Evolutionary conservation across 306 rosid species (phyloP).

Genomic region (Corylus heterophylla): DNA sequence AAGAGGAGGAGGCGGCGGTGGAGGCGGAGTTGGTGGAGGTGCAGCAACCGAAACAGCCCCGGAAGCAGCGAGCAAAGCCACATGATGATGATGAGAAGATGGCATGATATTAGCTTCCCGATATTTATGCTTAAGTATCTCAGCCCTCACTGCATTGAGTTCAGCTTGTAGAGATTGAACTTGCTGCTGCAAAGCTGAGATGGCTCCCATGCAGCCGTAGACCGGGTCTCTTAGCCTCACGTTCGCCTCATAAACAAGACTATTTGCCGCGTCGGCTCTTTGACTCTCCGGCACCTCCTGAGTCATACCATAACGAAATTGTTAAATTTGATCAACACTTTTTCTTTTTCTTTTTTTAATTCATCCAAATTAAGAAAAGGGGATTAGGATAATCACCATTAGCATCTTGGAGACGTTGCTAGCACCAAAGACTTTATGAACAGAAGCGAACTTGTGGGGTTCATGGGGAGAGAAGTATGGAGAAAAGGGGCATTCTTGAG

Average conservation of each 20-base stretch:
- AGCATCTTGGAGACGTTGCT: slow-evolving; percentile 99
- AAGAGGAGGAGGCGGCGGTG: slow-evolving; percentile 36
- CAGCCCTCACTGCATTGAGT: slow-evolving; percentile 70
- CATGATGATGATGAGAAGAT: slow-evolving; percentile 36
- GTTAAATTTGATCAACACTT: not conserved
- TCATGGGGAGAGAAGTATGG: slow-evolving; percentile 98
- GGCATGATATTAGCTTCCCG: slow-evolving; percentile 59
- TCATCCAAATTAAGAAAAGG: too few relatives aligned
- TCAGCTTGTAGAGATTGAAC: slow-evolving; percentile 85
- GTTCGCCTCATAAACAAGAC: slow-evolving; percentile 94
- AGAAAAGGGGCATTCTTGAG: slow-evolving; percentile 95
- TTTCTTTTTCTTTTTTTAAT: too few relatives aligned
- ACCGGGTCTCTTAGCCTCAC: slow-evolving; percentile 97
- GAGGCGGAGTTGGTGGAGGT: slow-evolving; percentile 45
- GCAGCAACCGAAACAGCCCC: slow-evolving; percentile 51
- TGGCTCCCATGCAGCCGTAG: slow-evolving; percentile 99
- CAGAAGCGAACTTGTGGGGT: slow-evolving; percentile 95
- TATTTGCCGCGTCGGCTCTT: slow-evolving; percentile 91
- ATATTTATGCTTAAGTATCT: slow-evolving; percentile 78
- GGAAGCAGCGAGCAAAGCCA: slow-evolving; percentile 50
- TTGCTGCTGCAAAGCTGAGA: slow-evolving; percentile 88
- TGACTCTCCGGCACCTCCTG: slow-evolving; percentile 88
- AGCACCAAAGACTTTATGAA: slow-evolving; percentile 95
- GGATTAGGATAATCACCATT: slow-evolving; percentile 50
- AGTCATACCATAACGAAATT: not conserved